Evolutionary conservation across 305 asterid genomes (phyloP), one percentile per base, ranked within the genome.

Genomic region (Solanum chacoense): DNA sequence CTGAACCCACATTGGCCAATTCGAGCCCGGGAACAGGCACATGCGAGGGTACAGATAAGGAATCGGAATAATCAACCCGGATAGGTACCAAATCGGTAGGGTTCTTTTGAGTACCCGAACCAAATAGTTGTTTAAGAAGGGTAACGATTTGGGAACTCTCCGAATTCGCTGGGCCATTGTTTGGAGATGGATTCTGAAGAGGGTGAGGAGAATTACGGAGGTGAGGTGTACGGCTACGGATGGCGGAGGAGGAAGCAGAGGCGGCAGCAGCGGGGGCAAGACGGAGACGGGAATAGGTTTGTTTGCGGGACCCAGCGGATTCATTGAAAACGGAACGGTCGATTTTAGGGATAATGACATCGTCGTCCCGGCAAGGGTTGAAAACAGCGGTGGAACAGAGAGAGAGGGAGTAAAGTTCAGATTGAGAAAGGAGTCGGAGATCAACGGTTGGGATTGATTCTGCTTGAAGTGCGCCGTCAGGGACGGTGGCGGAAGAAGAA

Each of bases 281-380:
- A 81, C 98, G 99, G 90, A 96, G 92, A 88, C 98, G 98, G 42
- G 96, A 94, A 69, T 93, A 95, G 13, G 98, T 95, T 59, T 94
- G 97, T 75, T 93, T 94, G 24, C 97, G 95, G 22, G 94, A 92
- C 35, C 98, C 98, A 40, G 98, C 97, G 42, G 98, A 95, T 91
- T 97, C 99, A 55, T 97, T 97, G 94, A 97, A 97, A 85, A 96
- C 94, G 90, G 98, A 91, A 71, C 97, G 98, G 89, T 97, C 98
- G 26, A 97, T 93, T 88, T 93, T 94, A 38, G 99, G 98, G 84
- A 93, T 93, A 20, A 95, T 94, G 89, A 94, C 92, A 87, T 95
- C 97, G 88, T 93, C 95, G 45, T 91, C 88, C 71, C 95, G 94
- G 84, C 88, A 87, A 85, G 95, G 93, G 85, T 94, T 92, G 90